Evolutionary conservation across 2,329 filamentous ascomycete species (phyloP).

Genomic region (Tolypocladium pustulatum): DNA sequence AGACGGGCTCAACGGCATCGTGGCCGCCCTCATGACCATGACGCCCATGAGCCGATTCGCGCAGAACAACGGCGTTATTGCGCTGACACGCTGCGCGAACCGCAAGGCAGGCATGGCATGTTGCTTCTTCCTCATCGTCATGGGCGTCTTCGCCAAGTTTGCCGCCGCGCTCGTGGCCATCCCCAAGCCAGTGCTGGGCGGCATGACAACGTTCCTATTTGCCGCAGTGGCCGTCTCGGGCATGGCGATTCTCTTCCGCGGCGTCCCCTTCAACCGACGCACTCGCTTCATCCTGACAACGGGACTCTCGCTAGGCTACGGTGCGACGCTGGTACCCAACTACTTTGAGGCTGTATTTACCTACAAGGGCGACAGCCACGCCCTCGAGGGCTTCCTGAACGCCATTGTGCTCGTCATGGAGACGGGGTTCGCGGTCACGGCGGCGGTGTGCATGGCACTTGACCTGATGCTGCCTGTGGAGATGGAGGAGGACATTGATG

Average conservation of each 20-base stretch:
- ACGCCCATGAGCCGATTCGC: conserved; percentile 74
- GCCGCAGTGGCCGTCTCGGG: conserved; percentile 66
- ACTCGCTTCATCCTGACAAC: conserved; percentile 76
- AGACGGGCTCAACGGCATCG: conserved; percentile 64
- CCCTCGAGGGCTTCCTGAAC: conserved; percentile 63
- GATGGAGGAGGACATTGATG: conserved; percentile 46
- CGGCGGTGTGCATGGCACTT: conserved; percentile 59
- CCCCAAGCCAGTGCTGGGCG: conserved; percentile 53
- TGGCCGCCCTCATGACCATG: conserved; percentile 69
- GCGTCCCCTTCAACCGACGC: conserved; percentile 63
- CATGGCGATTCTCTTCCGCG: conserved; percentile 61
- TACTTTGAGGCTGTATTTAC: conserved; percentile 67
- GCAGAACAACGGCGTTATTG: conserved; percentile 79
- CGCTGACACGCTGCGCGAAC: conserved; percentile 71
- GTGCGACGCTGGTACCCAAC: conserved; percentile 53
- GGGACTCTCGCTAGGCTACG: conserved; percentile 61
- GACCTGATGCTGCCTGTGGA: conserved; percentile 68
- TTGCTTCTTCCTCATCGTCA: conserved; percentile 66
- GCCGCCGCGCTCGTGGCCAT: conserved; percentile 71
- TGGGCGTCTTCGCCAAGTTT: conserved; percentile 78
- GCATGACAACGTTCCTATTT: conserved; percentile 76
- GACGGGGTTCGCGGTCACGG: conserved; percentile 67
- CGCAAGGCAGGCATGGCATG: conserved; percentile 70
- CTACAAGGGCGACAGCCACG: conserved; percentile 56
- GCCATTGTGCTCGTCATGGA: conserved; percentile 64